Evolutionary conservation across 2,329 filamentous ascomycete genomes (phyloP).

Genomic region (Exophiala mesophila): DNA sequence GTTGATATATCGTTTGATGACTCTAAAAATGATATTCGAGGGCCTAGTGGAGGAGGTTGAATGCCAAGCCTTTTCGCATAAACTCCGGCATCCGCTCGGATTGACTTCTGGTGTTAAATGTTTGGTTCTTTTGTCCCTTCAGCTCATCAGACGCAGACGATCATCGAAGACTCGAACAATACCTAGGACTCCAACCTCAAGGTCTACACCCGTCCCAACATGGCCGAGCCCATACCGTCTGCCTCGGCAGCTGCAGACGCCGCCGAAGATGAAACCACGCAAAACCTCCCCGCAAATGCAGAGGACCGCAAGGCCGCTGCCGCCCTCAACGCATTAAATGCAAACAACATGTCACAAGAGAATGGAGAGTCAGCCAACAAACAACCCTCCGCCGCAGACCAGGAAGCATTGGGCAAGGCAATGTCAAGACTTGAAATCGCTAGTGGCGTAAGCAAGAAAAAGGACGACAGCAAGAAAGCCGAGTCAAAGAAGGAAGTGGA

Average conservation of each 20-base stretch:
- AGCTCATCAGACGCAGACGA: too few relatives aligned
- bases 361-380: conserved; percentile 29
- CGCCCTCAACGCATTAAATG: conserved; percentile 44
- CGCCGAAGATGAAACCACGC: conserved; percentile 28
- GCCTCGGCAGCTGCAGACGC: conserved; percentile 34
- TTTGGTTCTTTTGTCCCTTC: too few relatives aligned
- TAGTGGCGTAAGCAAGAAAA: conserved; percentile 29
- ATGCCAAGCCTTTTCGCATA: too few relatives aligned
- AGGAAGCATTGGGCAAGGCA: conserved; percentile 46
- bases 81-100: too few relatives aligned
- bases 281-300: conserved; percentile 37
- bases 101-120: too few relatives aligned
- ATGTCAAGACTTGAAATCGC: conserved; percentile 47
- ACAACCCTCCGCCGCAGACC: conserved; percentile 36
- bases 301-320: conserved; percentile 49
- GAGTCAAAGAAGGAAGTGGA: conserved; percentile 33
- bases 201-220: too few relatives aligned
- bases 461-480: conserved; percentile 27
- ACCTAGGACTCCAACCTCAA: too few relatives aligned
- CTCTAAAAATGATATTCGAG: too few relatives aligned
- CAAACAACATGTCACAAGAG: conserved; percentile 35
- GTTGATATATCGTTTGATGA: too few relatives aligned
- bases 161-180: too few relatives aligned
- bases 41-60: too few relatives aligned
- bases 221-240: conserved; percentile 43